Base-by-base conservation (phyloP, 495 filamentous ascomycete genomes). In the Penicillium verhagenii region DNA sequence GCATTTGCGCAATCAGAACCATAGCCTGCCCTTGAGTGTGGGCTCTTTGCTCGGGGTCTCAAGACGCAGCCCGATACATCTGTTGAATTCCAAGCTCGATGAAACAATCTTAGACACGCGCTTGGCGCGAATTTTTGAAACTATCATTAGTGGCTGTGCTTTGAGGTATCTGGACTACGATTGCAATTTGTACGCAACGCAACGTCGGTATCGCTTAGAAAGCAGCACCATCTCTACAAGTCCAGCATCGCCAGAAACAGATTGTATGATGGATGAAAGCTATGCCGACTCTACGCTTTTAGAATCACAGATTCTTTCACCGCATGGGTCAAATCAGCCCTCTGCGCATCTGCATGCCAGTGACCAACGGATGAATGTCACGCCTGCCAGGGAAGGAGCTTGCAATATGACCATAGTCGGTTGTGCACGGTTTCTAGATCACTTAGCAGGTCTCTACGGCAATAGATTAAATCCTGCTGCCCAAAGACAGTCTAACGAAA, bases 391-490 rank as follows among this genome's bases (percentile, higher is more conserved):
- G 13, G 47, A 33, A 16, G 29, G 47, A 3, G 8, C 13, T 4
- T 28, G 20, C 7, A 44, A 48, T 5, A 54, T 65, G 14, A 62
- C 62, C 1, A 37, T 62, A 25, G 33, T 66, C 4, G 66, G 66
- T 6, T 54, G 54, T 16, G 46, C 54, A 29, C 52, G 54, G 4
- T 69, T 67, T n/a, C 33, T 69, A 29, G 66, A 69, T 44, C 64
- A 69, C 52, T 67, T 69, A 20, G 55, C 53, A 24, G 52, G 56
- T 19, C 50, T 69, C 3, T 69, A 67, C 31, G 64, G 59, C 6
- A 69, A 69, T 33, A 43, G 43, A 28, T 19, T 67, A n/a, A 43
- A 26, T 4, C 33, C 20, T 1, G 13, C 39, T 33, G 54, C 51
- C 6, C 49, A 46, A 28, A 60, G 13, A 50, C 44, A 57, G 39